phyloP scores from a whole-genome alignment of 441 rosid species.

The Melastoma candidum region DNA sequence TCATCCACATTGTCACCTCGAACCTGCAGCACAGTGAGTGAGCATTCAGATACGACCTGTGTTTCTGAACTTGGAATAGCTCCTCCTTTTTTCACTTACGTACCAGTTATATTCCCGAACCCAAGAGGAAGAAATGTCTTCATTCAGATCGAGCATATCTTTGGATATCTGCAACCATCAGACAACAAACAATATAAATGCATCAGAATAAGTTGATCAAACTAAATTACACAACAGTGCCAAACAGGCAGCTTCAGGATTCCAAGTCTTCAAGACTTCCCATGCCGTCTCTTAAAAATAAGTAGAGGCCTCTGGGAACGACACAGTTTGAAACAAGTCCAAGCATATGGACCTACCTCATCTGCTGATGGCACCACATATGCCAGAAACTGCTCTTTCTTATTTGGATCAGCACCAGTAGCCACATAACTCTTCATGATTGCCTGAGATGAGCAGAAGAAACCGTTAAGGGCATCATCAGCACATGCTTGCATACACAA shows the following conservation, averaged over 20 bases:
- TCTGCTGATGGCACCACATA: conserved; percentile 78
- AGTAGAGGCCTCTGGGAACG: too few species aligned
- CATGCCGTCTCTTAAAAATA: background rate
- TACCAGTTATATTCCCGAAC: conserved; percentile 90
- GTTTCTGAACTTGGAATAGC: background rate
- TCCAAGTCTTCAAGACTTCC: too few species aligned
- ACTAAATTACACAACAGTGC: conserved; percentile 2
- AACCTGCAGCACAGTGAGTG: conserved; percentile 33
- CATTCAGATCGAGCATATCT: conserved; percentile 67
- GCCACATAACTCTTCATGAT: conserved; percentile 82
- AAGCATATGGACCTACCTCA: conserved; percentile 47
- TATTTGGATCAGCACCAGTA: conserved; percentile 54
- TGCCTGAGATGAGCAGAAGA: conserved; percentile 42
- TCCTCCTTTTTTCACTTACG: conserved; percentile 38
- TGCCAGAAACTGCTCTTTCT: conserved; percentile 79
- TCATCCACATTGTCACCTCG: conserved; percentile 65
- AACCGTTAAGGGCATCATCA: too few species aligned
- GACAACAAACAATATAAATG: conserved; percentile 3
- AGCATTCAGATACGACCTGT: conserved; percentile 8
- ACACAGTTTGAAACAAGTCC: background rate
- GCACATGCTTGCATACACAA: background rate
- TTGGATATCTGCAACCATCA: conserved; percentile 51
- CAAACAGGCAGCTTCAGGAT: too few species aligned
- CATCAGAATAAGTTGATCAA: background rate
- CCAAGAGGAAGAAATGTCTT: conserved; percentile 81